A percentile compares a stretch with the other conserved stretches of the same genome.
Evolutionary conservation across 345 rosid genomes (phyloP).

Genomic region (Excoecaria agallocha): DNA sequence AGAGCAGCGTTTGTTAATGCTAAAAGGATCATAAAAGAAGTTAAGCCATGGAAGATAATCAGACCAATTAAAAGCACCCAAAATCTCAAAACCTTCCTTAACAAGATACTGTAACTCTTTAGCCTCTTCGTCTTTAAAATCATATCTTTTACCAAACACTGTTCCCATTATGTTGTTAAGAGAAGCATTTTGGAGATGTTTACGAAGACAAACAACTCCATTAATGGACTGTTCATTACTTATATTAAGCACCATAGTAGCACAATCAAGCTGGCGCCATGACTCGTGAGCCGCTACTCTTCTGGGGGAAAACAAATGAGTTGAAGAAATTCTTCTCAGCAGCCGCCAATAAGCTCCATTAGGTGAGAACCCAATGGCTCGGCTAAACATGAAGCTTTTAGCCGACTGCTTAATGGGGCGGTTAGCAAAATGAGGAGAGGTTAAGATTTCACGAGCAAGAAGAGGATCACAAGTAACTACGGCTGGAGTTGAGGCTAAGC

Average conservation of each 20-base stretch:
- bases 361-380: conserved; percentile 62
- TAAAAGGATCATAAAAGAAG: conserved; percentile 44
- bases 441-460: conserved; percentile 45
- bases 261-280: conserved; percentile 39
- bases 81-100: conserved; percentile 49
- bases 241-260: conserved; percentile 27
- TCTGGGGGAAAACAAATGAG: conserved; percentile 43
- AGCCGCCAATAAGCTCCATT: conserved; percentile 51
- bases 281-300: conserved; percentile 47
- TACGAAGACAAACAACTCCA: conserved; percentile 33
- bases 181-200: conserved; percentile 47
- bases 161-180: conserved; percentile 54
- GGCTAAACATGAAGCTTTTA: conserved; percentile 45
- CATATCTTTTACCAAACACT: conserved; percentile 52
- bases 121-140: conserved; percentile 20
- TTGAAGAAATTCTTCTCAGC: conserved; percentile 42
- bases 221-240: conserved; percentile 22
- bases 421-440: conserved; percentile 38
- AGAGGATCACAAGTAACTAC: conserved; percentile 43
- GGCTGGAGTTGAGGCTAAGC: conserved; percentile 45
- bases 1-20: conserved; percentile 37
- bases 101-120: conserved; percentile 39
- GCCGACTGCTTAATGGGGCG: conserved; percentile 49
- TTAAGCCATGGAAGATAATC: conserved; percentile 53
- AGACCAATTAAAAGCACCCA: conserved; percentile 65